Evolutionary conservation across 208 protist genomes (phyloP).

Genomic region (Acanthamoeba healyi): DNA sequence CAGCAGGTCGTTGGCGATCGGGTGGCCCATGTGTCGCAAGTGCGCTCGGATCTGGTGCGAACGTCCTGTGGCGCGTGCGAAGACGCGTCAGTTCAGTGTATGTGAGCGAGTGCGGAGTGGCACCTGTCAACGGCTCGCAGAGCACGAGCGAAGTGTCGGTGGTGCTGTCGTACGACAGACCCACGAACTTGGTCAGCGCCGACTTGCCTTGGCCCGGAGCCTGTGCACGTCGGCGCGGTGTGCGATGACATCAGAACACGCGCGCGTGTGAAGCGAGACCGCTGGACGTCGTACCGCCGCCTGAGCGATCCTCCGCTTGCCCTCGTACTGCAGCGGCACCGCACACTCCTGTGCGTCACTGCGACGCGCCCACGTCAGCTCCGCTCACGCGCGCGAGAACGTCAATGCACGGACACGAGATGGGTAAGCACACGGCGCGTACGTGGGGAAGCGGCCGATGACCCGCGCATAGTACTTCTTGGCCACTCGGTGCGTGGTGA

Average conservation of each 20-base stretch:
- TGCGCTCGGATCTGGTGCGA: conserved; percentile 89
- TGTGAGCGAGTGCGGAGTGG: background rate
- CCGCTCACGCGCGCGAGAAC: background rate
- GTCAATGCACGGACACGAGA: background rate
- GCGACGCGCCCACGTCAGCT: too few relatives aligned
- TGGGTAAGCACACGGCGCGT: background rate
- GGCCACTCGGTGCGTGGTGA: conserved; percentile 62
- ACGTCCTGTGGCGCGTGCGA: conserved; percentile 77
- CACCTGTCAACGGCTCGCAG: conserved; percentile 76
- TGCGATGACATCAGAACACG: background rate
- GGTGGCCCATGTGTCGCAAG: conserved; percentile 83
- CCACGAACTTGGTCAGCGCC: conserved; percentile 73
- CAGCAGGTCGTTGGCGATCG: conserved; percentile 88
- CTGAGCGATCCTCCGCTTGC: background rate
- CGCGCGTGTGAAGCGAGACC: too few relatives aligned
- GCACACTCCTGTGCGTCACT: background rate
- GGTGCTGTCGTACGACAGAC: conserved; percentile 59
- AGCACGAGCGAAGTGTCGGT: conserved; percentile 78
- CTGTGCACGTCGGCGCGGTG: background rate
- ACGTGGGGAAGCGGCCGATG: conserved; percentile 78
- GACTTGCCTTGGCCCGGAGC: conserved; percentile 23
- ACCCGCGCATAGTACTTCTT: conserved; percentile 84
- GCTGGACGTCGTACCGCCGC: conserved; percentile 25
- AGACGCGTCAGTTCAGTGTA: too few relatives aligned
- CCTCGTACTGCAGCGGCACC: conserved; percentile 6